Evolutionary conservation across 2,329 filamentous ascomycete genomes (phyloP).

Genomic region (Clarireedia homoeocarpa): DNA sequence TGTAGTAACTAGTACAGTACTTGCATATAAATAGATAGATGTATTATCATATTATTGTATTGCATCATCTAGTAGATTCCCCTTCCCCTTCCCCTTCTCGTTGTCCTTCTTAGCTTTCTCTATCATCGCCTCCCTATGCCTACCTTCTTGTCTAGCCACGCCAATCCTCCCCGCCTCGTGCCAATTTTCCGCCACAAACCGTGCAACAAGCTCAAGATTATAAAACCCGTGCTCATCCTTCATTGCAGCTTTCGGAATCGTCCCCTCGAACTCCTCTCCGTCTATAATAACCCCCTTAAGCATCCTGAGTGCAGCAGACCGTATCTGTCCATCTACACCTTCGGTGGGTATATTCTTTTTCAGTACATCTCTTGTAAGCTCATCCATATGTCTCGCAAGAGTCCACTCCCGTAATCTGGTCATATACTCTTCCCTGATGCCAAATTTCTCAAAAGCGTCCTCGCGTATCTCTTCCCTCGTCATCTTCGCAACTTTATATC

Average conservation of each 20-base stretch:
- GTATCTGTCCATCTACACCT: not conserved
- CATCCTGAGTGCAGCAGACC: constrained; percentile 31
- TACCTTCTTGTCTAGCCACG: constrained; percentile 22
- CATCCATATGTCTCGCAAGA: constrained; percentile 33
- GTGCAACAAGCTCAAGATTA: constrained; percentile 33
- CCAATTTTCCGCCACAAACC: constrained; percentile 37
- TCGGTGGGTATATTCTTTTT: constrained; percentile 31
- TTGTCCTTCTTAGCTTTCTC: constrained; percentile 6
- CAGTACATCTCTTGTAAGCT: constrained; percentile 40
- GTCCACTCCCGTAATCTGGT: constrained; percentile 36
- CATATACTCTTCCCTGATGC: constrained; percentile 37
- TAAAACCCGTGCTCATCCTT: constrained; percentile 36
- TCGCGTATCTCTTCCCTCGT: constrained; percentile 40
- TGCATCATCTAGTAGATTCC: not conserved
- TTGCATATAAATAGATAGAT: no score
- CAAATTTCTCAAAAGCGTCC: constrained; percentile 47
- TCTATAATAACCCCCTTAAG: constrained; percentile 45
- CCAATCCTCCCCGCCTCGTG: constrained; percentile 32
- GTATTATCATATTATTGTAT: no score
- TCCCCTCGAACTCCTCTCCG: constrained; percentile 34
- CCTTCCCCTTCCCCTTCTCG: constrained; percentile 9
- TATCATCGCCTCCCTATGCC: constrained; percentile 12
- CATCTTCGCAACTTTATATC: constrained; percentile 25
- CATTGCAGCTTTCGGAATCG: constrained; percentile 25
- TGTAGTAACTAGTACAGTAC: no score